A percentile compares a stretch with the other conserved stretches of the same genome.
Conservation (phyloP, 2,329 filamentous ascomycete species). For the Didymella sp. region DNA sequence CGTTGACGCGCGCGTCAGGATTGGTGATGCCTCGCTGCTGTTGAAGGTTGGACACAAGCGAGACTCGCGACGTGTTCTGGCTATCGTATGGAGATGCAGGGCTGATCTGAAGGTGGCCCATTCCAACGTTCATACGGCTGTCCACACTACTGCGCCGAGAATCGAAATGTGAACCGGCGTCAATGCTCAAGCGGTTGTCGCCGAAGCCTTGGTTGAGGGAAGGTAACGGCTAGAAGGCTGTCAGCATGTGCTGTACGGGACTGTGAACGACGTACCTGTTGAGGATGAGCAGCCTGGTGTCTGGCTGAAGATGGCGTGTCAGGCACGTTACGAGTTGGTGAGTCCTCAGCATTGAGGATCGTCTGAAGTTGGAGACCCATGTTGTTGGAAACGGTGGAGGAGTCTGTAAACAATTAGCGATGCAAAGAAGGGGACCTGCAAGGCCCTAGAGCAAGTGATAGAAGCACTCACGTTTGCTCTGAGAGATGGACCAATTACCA, state of each 20-base stretch:
- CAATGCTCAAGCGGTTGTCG: conserved; percentile 57
- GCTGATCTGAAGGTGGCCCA: conserved; percentile 73
- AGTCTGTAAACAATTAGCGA: conserved; percentile 41
- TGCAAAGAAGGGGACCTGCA: not conserved
- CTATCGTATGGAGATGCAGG: conserved; percentile 75
- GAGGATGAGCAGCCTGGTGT: conserved; percentile 40
- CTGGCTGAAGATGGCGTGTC: conserved; percentile 53
- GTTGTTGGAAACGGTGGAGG: conserved; percentile 54
- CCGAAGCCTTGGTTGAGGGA: conserved; percentile 63
- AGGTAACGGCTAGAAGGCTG: conserved; percentile 52
- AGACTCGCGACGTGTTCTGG: conserved; percentile 77
- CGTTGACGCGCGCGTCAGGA: conserved; percentile 52
- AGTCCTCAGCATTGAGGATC: conserved; percentile 58
- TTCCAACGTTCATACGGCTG: conserved; percentile 75
- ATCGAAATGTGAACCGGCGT: conserved; percentile 58
- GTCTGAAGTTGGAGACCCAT: conserved; percentile 59
- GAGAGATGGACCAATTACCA: conserved; percentile 66
- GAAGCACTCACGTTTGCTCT: conserved; percentile 59
- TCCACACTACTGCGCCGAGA: conserved; percentile 80
- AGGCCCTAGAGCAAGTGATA: conserved; percentile 10
- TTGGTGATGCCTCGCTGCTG: conserved; percentile 61
- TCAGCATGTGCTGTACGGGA: conserved; percentile 26
- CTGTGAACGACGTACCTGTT: conserved; percentile 40
- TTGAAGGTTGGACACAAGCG: conserved; percentile 73
- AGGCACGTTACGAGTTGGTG: conserved; percentile 53